Percentiles rank a stretch among this genome's conserved stretches.
These are phyloP conservation scores for Massarina eburnea DNA, from an alignment of 2,329 filamentous ascomycete species.

Conservation along the genomic window DNA sequence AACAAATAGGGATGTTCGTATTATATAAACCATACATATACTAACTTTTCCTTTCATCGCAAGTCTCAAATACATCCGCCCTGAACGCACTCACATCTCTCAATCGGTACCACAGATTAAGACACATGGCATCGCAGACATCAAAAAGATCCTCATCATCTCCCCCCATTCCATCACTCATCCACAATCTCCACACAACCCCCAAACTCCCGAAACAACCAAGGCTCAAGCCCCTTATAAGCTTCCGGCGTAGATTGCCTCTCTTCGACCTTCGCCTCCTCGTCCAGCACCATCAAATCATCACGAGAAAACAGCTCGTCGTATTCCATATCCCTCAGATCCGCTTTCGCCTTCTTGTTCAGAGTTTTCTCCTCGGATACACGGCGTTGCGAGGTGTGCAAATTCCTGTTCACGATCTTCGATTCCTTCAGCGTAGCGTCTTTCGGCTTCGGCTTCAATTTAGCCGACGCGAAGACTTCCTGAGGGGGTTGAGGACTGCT, in stretches of 20 bases:
- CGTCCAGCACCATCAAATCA: not conserved
- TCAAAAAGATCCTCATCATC: not conserved
- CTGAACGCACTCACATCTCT: too few relatives aligned
- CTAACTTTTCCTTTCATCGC: too few relatives aligned
- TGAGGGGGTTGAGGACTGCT: slow-evolving; percentile 6
- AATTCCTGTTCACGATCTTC: slow-evolving; percentile 2
- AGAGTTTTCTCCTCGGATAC: not conserved
- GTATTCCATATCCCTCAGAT: not conserved
- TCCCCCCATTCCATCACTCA: not conserved
- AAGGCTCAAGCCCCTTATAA: slow-evolving; percentile 40
- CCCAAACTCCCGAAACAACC: slow-evolving; percentile 44
- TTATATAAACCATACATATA: too few relatives aligned
- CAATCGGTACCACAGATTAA: too few relatives aligned
- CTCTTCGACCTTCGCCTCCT: not conserved
- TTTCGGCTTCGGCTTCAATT: slow-evolving; percentile 4
- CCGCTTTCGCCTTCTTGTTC: not conserved
- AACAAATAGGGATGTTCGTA: too few relatives aligned
- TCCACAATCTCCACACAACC: slow-evolving; percentile 43
- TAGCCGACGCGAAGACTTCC: slow-evolving; percentile 5
- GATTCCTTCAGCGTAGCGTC: not conserved
- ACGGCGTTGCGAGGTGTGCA: not conserved
- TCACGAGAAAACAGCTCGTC: not conserved
- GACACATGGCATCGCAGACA: not conserved
- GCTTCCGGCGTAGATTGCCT: slow-evolving; percentile 17
- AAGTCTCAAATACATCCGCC: too few relatives aligned